Base-by-base conservation (phyloP, 176 grass and related monocot genomes). In the Aegilops speltoides region DNA sequence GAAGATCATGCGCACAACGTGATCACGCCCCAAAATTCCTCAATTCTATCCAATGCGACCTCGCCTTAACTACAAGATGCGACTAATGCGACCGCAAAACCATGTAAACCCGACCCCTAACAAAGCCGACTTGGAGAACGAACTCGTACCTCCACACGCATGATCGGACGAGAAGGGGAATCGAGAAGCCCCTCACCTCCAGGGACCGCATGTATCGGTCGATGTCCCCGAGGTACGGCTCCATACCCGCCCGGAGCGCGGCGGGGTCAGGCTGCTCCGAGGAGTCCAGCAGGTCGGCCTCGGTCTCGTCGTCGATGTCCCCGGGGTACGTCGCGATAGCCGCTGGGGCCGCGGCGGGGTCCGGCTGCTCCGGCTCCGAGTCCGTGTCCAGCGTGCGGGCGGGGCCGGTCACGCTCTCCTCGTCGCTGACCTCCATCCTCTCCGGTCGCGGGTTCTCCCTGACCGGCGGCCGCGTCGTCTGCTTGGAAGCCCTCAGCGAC, bases 101-200 rank as follows among this genome's bases (percentile, higher is more conserved):
- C 32, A 60, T 15, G 26, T 14, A 52, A 67, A 68, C 14, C 7
- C 23, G 67, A 23, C 22, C 10, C 33, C 32, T 43, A n/a, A 14
- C 31, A 25, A 38, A 79, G 13, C 23, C 12, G 56, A 38, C 54
- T 1, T 5, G 11, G 77, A 25, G 22, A 62, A 24, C 7, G 56
- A 61, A 41, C 25, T 54, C 46, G 8, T 46, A 76, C 16, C n/a
- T 61, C 48, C 28, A 62, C 64, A 45, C 64, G 12, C 64, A 15
- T 1, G 56, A 19, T 83, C 1, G 2, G 19, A 24, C 19, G 5
- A 59, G 73, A 22, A 73, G n/a, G 2, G 40, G 26, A 56, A 20
- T 66, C 20, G 36, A 64, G 69, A 76, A 74, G 70, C 11, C 59
- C 81, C 65, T 92, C 87, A 93, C 91, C 71, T 93, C 91, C 77